Percentiles rank a stretch among this genome's conserved stretches.
phyloP scores from a whole-genome alignment of 306 rosid genomes.

The Datisca glomerata region DNA sequence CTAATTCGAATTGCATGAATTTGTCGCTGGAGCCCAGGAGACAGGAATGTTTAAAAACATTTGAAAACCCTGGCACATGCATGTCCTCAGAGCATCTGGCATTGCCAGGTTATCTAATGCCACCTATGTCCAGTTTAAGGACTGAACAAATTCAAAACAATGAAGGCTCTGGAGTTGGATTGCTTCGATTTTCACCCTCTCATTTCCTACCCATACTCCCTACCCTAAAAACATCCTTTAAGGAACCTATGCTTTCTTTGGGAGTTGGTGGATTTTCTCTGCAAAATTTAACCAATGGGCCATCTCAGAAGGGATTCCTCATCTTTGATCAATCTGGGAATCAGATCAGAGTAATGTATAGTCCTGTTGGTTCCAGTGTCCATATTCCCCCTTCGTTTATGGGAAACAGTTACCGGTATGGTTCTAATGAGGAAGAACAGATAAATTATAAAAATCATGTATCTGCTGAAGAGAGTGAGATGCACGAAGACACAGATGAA shows the following conservation, averaged over 20 bases:
- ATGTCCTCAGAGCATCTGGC: constrained; percentile 21
- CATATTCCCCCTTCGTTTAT: constrained; percentile 19
- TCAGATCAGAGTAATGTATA: constrained; percentile 49
- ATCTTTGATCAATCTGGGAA: constrained; percentile 55
- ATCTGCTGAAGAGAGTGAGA: constrained; percentile 42
- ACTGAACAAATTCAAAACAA: constrained; percentile 26
- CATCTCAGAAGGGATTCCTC: constrained; percentile 49
- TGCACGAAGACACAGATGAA: constrained; percentile 87
- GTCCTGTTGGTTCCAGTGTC: constrained; percentile 27
- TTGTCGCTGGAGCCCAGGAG: constrained; percentile 21
- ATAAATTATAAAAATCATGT: constrained; percentile 27
- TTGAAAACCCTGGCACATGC: constrained; percentile 16
- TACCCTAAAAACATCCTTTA: constrained; percentile 18
- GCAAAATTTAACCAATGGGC: constrained; percentile 24
- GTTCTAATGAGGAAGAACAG: constrained; percentile 12
- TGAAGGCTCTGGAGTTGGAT: constrained; percentile 27
- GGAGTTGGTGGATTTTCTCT: constrained; percentile 16
- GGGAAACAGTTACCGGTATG: constrained; percentile 14
- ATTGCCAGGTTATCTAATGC: constrained; percentile 29
- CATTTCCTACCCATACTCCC: constrained; percentile 16
- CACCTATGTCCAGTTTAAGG: constrained; percentile 20
- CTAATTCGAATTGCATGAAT: constrained; percentile 21
- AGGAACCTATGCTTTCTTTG: constrained; percentile 4
- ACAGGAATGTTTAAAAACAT: constrained; percentile 21
- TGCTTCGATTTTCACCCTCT: constrained; percentile 19